Percentiles rank a stretch among this genome's conserved stretches.
Conservation (phyloP, 306 rosid species). For the Biancaea sappan region DNA sequence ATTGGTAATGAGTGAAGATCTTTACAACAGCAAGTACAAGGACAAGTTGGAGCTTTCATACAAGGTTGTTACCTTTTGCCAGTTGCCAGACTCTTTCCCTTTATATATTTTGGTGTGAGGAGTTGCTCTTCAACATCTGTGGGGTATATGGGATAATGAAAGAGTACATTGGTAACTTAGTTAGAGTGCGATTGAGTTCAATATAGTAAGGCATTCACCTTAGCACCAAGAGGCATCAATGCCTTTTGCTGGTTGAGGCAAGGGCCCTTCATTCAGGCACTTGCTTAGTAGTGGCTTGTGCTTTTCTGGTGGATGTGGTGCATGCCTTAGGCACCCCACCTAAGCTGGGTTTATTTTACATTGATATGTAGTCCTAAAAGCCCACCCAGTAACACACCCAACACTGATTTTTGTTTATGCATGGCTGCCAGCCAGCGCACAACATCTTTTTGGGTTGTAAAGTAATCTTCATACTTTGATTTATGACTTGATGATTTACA, state of each 20-base stretch:
- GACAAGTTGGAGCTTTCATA: conserved; percentile 92
- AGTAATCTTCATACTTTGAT: not conserved
- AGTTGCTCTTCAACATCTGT: conserved; percentile 2
- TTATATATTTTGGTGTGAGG: not conserved
- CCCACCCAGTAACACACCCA: not conserved
- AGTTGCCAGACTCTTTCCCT: not conserved
- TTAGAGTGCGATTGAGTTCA: not conserved
- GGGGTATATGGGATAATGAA: conserved; percentile 26
- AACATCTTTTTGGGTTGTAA: not conserved
- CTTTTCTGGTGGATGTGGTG: not conserved
- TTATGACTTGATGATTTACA: not conserved
- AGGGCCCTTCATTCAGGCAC: not conserved
- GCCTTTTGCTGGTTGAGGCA: not conserved
- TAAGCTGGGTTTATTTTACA: not conserved
- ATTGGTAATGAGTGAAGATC: conserved; percentile 74
- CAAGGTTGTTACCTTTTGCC: conserved; percentile 52
- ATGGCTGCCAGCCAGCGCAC: not conserved
- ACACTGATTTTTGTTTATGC: no score
- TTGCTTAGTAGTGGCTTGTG: not conserved
- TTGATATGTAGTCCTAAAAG: not conserved
- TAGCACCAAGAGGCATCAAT: no score
- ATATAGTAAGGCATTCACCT: not conserved
- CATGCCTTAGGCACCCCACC: not conserved
- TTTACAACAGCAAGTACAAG: conserved; percentile 78
- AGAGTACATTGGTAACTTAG: not conserved